Evolutionary conservation across 441 rosid genomes (phyloP), one percentile per base, ranked within the genome.

Genomic region (Manihot esculenta): DNA sequence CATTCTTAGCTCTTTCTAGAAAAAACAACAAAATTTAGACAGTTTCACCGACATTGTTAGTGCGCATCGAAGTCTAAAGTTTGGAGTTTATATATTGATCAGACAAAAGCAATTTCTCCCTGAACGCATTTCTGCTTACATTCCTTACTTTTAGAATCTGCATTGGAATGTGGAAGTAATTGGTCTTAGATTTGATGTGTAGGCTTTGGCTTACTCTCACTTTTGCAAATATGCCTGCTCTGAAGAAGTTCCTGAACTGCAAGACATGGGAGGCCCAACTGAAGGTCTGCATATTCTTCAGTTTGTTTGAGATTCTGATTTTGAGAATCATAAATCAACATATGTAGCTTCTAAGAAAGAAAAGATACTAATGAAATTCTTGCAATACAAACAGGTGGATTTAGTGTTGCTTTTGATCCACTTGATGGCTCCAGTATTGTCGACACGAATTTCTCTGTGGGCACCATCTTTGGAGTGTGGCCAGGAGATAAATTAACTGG

Each of bases 401-500:
- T 92, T 79, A 94, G 99, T 74, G 97, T 94, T 38, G 97, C 97
- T 11, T 94, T 94, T 74, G 97, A 94, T 81, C 97, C 99, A 27
- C 90, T 94, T 20, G 97, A 94, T 71, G 97, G 97, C 18, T 90
- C 97, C 4, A 94, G 99, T 72, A 92, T 94, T 20, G 97, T 92
- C 10, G 97, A 92, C 81, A 90, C 99, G 6, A 92, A 95, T 70
- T 95, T 95, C 83, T 88, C 98, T 0, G 98, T 92, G 12, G 99
- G 99, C 54, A 95, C 98, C 72, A 95, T 95, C 63, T 95, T 92
- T 20, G 99, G 99, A 5, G 98, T 92, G 70, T 95, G 99, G 99
- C 92, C 99, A 27, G 99, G 99, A 66, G 99, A 92, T 69, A 92
- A 92, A 83, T 72, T 92, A 70, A 92, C 87, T 0, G 99, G 99